phyloP scores from a whole-genome alignment of 805 yeast species.

The Millerozyma acaciae region DNA sequence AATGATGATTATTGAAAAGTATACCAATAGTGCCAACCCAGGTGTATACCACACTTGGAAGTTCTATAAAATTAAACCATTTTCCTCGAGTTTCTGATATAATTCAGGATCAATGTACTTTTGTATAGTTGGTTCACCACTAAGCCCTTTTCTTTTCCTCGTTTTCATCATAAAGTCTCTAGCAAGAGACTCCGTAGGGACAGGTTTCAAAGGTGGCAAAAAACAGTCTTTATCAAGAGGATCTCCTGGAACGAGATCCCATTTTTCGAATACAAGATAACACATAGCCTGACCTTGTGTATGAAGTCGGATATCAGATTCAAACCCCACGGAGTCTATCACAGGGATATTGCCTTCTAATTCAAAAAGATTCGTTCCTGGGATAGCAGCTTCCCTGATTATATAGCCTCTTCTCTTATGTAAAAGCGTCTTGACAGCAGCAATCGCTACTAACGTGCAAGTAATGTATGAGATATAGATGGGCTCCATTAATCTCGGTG shows the following conservation, averaged over 20 bases:
- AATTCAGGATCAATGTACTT: slow-evolving; percentile 65
- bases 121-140: slow-evolving; percentile 63
- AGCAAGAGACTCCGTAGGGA: slow-evolving; percentile 64
- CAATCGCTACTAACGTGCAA: slow-evolving; percentile 47
- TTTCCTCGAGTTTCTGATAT: slow-evolving; percentile 47
- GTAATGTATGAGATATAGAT: slow-evolving; percentile 57
- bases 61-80: slow-evolving; percentile 30
- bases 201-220: slow-evolving; percentile 73
- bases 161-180: slow-evolving; percentile 89
- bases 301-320: slow-evolving; percentile 73
- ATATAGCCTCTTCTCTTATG: slow-evolving; percentile 63
- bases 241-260: slow-evolving; percentile 87
- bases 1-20: too few relatives aligned
- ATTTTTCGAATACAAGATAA: slow-evolving; percentile 58
- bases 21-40: too few relatives aligned
- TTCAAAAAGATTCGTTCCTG: slow-evolving; percentile 66
- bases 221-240: slow-evolving; percentile 68
- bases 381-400: slow-evolving; percentile 49
- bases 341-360: slow-evolving; percentile 73
- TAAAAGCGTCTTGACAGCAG: slow-evolving; percentile 47
- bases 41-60: neutral
- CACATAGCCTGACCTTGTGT: slow-evolving; percentile 79
- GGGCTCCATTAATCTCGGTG: slow-evolving; percentile 83
- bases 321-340: slow-evolving; percentile 86
- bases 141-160: slow-evolving; percentile 80